Percentiles rank a stretch among this genome's conserved stretches.
Evolutionary conservation across 129 eudicot species (phyloP).

Genomic region (Escallonia rubra): DNA sequence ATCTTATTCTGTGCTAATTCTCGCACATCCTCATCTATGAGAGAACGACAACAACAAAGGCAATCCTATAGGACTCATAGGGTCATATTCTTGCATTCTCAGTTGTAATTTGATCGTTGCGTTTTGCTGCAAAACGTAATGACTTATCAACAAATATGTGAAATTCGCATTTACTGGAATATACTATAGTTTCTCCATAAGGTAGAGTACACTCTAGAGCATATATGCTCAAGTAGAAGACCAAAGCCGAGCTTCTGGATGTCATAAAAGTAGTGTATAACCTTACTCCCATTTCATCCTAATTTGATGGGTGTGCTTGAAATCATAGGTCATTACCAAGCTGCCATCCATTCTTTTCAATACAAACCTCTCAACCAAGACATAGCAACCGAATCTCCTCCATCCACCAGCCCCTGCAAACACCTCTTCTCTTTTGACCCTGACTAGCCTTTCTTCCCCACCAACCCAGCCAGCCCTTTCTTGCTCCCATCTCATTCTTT

Average conservation of each 20-base stretch:
- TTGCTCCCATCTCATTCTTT: constrained; percentile 57
- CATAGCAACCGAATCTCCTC: constrained; percentile 56
- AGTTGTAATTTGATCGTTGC: too few species aligned
- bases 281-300: constrained; percentile 42
- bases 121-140: too few species aligned
- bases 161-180: too few species aligned
- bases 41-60: too few species aligned
- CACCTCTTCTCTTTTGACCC: constrained; percentile 18
- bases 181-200: too few species aligned
- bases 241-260: neutral
- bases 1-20: too few species aligned
- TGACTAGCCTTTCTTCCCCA: constrained; percentile 14
- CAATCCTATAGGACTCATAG: too few species aligned
- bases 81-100: too few species aligned
- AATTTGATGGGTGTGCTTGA: constrained; percentile 40
- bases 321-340: constrained; percentile 52
- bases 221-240: neutral
- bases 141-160: too few species aligned
- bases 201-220: neutral
- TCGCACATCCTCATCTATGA: too few species aligned
- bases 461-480: constrained; percentile 28
- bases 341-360: constrained; percentile 72
- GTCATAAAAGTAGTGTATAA: neutral
- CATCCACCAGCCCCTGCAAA: constrained; percentile 39
- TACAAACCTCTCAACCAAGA: constrained; percentile 76